Percentiles rank a stretch among this genome's conserved stretches.
These are phyloP conservation scores for Mycosphaerella arachidis DNA, from an alignment of 2,329 filamentous ascomycete species.

Conservation along the genomic window DNA sequence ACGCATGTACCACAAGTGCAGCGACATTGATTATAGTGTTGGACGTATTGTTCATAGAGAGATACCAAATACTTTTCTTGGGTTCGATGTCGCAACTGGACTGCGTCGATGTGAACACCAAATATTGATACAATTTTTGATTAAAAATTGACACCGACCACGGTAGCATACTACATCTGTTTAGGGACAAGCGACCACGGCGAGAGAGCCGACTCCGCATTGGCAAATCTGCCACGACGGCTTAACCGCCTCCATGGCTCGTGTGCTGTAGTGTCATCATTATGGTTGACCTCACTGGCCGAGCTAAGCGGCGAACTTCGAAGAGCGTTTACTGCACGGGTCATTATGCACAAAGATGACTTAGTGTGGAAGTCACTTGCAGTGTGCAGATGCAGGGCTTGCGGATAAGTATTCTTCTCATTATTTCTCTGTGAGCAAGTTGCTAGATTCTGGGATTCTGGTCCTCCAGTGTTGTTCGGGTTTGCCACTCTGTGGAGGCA, in stretches of 20 bases:
- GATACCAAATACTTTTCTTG: not conserved
- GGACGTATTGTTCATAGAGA: not conserved
- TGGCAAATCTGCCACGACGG: not conserved
- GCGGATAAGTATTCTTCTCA: too few species aligned
- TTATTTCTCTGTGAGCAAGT: not conserved
- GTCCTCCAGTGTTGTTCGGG: not conserved
- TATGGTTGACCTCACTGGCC: not conserved
- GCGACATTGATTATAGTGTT: not conserved
- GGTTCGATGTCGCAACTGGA: too few species aligned
- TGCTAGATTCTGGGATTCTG: not conserved
- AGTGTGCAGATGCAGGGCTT: not conserved
- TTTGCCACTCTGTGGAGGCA: not conserved
- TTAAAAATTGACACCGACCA: too few species aligned
- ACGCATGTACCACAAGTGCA: constrained; percentile 2
- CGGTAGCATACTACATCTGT: too few species aligned
- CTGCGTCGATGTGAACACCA: too few species aligned
- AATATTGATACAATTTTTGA: too few species aligned
- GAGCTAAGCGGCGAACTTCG: not conserved
- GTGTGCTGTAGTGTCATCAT: not conserved
- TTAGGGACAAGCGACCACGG: too few species aligned
- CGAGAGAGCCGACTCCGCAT: not conserved
- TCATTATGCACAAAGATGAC: not conserved
- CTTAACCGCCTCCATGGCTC: not conserved
- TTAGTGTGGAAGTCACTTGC: not conserved
- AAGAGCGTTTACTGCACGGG: not conserved